Evolutionary conservation across 352 stramenopile genomes (phyloP).

Genomic region (Phytophthora nicotianae): DNA sequence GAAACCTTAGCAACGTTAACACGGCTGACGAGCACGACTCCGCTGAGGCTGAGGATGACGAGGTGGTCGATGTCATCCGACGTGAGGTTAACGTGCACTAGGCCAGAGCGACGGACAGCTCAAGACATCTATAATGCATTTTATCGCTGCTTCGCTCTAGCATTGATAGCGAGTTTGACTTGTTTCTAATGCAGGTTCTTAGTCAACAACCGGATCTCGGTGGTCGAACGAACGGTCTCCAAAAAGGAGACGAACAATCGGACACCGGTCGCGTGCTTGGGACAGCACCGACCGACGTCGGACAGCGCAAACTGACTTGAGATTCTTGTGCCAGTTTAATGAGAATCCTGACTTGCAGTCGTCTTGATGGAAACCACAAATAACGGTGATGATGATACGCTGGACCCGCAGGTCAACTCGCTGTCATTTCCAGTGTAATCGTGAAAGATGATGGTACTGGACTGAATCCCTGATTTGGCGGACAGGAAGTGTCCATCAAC

Average conservation of each 20-base stretch:
- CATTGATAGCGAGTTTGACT: too few species aligned
- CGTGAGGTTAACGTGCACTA: slow-evolving; percentile 65
- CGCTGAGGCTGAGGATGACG: slow-evolving; percentile 51
- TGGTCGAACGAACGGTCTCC: slow-evolving; percentile 9
- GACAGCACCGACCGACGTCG: neutral
- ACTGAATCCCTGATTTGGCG: slow-evolving; percentile 1
- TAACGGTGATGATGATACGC: slow-evolving; percentile 11
- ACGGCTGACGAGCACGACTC: slow-evolving; percentile 35
- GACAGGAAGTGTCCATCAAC: neutral
- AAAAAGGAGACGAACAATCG: neutral
- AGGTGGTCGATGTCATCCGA: slow-evolving; percentile 77
- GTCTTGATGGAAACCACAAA: neutral
- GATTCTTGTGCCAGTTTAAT: too few species aligned
- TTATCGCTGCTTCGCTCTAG: neutral
- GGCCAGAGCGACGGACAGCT: neutral
- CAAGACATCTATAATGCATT: slow-evolving; percentile 22
- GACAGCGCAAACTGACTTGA: neutral
- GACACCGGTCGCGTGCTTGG: slow-evolving; percentile 6
- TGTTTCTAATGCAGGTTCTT: too few species aligned
- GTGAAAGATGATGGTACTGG: neutral
- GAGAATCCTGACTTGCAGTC: slow-evolving; percentile 1
- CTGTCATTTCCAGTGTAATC: too few species aligned
- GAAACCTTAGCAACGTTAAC: slow-evolving; percentile 52
- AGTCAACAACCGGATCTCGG: neutral
- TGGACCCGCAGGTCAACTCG: slow-evolving; percentile 1